phyloP scores from a whole-genome alignment of 805 yeast species.

The Candida maris region DNA sequence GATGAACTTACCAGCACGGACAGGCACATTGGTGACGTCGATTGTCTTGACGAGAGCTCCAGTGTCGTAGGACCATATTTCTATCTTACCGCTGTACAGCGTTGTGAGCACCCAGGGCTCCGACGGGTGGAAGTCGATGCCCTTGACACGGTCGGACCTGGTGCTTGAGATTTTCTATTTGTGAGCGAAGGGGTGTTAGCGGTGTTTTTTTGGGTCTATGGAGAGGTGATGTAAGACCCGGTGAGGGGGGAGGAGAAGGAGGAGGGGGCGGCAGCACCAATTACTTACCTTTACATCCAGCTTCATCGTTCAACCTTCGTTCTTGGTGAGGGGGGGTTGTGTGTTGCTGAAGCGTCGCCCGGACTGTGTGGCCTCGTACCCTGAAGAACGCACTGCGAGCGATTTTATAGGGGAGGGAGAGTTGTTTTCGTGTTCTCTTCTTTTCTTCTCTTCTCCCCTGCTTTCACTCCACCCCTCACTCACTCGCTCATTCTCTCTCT shows the following conservation, averaged over 20 bases:
- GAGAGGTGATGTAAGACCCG: too few relatives aligned
- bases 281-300: slow-evolving; percentile 45
- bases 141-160: slow-evolving; percentile 95
- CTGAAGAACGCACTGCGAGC: too few relatives aligned
- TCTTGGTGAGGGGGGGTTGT: too few relatives aligned
- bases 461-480: slow-evolving; percentile 1
- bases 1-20: slow-evolving; percentile 90
- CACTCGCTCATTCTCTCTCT: slow-evolving; percentile 4
- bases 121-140: slow-evolving; percentile 95
- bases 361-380: too few relatives aligned
- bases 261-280: too few relatives aligned
- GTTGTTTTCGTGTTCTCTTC: slow-evolving; percentile 17
- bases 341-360: too few relatives aligned
- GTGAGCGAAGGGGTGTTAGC: background rate
- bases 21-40: slow-evolving; percentile 94
- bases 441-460: slow-evolving; percentile 5
- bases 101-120: slow-evolving; percentile 97
- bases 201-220: background rate
- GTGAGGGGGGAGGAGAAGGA: too few relatives aligned
- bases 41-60: slow-evolving; percentile 77
- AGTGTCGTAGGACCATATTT: slow-evolving; percentile 93
- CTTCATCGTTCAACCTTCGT: slow-evolving; percentile 45
- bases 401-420: too few relatives aligned
- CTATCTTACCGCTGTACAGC: slow-evolving; percentile 84
- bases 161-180: slow-evolving; percentile 79